Percentiles rank a stretch among this genome's conserved stretches.
phyloP scores from a whole-genome alignment of 2,329 filamentous ascomycete genomes.

The Microsporum ferrugineum region DNA sequence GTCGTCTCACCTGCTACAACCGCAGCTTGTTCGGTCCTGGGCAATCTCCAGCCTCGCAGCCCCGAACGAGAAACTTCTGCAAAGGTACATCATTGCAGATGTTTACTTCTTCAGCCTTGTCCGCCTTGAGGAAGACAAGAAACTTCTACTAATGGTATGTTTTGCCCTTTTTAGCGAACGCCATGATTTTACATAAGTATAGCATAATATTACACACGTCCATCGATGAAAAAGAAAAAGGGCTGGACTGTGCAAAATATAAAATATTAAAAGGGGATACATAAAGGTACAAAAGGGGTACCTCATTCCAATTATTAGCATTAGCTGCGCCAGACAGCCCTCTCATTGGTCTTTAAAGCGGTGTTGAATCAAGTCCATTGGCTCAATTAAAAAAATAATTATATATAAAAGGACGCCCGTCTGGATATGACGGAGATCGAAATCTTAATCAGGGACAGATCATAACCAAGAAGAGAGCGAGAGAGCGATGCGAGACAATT shows the following conservation, averaged over 20 bases:
- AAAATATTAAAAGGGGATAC: background rate
- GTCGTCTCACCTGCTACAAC: background rate
- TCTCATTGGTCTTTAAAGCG: background rate
- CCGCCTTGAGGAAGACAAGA: background rate
- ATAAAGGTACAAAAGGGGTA: background rate
- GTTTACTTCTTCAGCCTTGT: constrained; percentile 2
- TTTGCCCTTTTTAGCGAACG: background rate
- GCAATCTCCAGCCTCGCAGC: background rate
- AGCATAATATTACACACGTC: background rate
- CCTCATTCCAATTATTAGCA: background rate
- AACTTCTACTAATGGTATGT: background rate
- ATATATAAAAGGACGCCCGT: background rate
- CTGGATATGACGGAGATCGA: background rate
- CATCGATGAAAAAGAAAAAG: background rate
- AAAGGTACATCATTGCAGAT: background rate
- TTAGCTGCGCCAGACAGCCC: background rate
- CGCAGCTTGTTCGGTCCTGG: background rate
- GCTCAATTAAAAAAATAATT: background rate
- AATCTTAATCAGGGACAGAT: background rate
- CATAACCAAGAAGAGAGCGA: background rate
- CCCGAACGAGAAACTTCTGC: background rate
- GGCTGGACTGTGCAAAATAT: background rate
- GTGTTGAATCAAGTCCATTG: background rate
- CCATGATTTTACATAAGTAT: background rate
- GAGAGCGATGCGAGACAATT: background rate